Base-by-base conservation (phyloP, 108 stramenopile genomes). In the Cyclotella baltica region DNA sequence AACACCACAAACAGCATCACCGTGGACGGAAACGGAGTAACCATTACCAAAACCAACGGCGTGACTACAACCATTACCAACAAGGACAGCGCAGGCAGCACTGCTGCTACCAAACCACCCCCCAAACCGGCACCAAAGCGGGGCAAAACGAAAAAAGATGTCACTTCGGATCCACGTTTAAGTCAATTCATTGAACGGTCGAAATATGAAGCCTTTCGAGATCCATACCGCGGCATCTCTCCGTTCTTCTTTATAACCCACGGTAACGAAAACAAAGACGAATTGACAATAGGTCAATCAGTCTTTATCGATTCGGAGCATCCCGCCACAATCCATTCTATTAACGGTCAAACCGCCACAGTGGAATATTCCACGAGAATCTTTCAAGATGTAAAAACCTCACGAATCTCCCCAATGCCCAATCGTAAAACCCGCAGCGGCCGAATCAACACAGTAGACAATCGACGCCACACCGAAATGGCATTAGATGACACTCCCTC, bases 191-290 rank as follows among this genome's bases (percentile, higher is more conserved):
- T 88, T 58, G 78, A 79, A 52, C 23, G 64, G 65, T 84, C 89
- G 1, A 66, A 81, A 20, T 93, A 91, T 57, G 92, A 93, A 64
- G 66, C 86, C 4, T 51, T 52, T 28, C 66, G 80, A 13, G 92
- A 93, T 81, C 89, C 92, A 15, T 93, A 90, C 55, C 78, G 92
- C 20, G 92, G 92, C 18, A 69, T 88, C 37, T 63, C 52, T 25
- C 73, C 71, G 22, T 79, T 16, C 46, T 83, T 74, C 75, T 38
- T 30, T 19, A 6, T 83, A 1, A 28, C 33, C 3, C 25, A 36
- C 29, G 37, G 22, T 43, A 27, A 35, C 66, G 11, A 19, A 8
- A 62, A 0, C 34, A 5, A 0, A 62, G 33, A 2, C 30, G 2
- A 16, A 16, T 35, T 33, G 30, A 9, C 34, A 13, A 10, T 55